Evolutionary conservation across 2,329 filamentous ascomycete species (phyloP), one percentile per base, ranked within the genome.

Genomic region (Verticillium isaacii): DNA sequence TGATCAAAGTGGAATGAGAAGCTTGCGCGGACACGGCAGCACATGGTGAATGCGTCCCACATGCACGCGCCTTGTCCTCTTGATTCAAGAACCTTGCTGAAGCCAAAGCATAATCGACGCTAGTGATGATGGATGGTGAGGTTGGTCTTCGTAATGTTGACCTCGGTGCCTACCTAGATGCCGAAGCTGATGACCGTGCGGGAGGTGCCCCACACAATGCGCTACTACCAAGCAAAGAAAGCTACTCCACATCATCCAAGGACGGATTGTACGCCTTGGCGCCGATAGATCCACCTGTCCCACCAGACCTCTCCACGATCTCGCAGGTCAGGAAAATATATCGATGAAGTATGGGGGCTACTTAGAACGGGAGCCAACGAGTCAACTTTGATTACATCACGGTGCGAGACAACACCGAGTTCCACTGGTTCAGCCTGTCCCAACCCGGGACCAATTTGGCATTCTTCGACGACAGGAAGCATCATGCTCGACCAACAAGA

Each of bases 401-500:
- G 29, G 29, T 4, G 4, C 34, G 34, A 36, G 34, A 36, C 6
- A 36, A 36, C 7, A 36, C 34, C 14, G 34, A 36, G 34, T 14
- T 36, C 34, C 4, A 36, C 7, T 14, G 34, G 9, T 9, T 36
- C 34, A 36, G 14, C 34, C 34, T 7, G 14, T 36, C 34, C 12
- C 9, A 36, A 14, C 34, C 34, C 14, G 7, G 1, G 12, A 8
- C 34, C 34, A 36, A 3, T 36, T 11, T 14, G 14, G 12, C 34
- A 36, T 14, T 3, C 34, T 11, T 36, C 45, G 45, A 23, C n/a
- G 19, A 12, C n/a, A 25, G 45, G 19, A 14, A 23, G 11, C 25
- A 63, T 23, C 56, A 75, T 75, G 72, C 63, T 70, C 29, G 70
- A 72, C 66, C 68, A 66, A 34, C 73, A 66, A 59, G 73, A 77